Base-by-base conservation (phyloP, 148 eudicot genomes). In the Limonium bicolor region DNA sequence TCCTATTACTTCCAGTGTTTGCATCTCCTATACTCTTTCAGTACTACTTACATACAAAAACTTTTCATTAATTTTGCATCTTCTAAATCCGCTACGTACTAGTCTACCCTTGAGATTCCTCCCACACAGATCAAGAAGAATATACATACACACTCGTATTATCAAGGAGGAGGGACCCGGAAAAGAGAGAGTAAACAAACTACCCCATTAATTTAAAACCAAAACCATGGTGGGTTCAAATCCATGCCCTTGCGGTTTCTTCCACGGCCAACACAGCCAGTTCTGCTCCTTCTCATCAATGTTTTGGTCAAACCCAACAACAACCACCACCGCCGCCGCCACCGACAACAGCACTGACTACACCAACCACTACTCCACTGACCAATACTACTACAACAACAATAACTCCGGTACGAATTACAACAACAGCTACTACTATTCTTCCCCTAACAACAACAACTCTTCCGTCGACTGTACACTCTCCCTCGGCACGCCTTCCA, bases 391-490 rank as follows among this genome's bases (percentile, higher is more conserved):
- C 35, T 28, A 34, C 0, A 6, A 14, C 13, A 27, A n/a, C 50
- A 10, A 32, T 32, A 32, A 32, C 11, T 32, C 14, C 13, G 14
- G 14, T 15, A 12, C 5, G 13, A 32, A 32, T 2, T 32, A 12
- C 36, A 12, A 32, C 11, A 34, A 41, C 7, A 14, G 5, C 1
- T 20, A 3, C 5, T 21, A 18, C 24, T 20, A 11, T 18, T 30
- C 37, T 14, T 31, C 35, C 38, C 26, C 37, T 34, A 4, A 10
- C 7, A 10, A 3, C 37, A 3, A 16, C 37, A 10, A 34, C 0
- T 33, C 76, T 20, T 62, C 86, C 0, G 99, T 90, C 2, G 99
- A 90, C 49, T 90, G 99, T 46, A 90, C 99, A 32, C 93, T 90
- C 27, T 90, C 99, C 0, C 64, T 90, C 1, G 99, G 88, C 1